phyloP scores from a whole-genome alignment of 1,284 basidiomycete genomes.

The Wallemia hederae region DNA sequence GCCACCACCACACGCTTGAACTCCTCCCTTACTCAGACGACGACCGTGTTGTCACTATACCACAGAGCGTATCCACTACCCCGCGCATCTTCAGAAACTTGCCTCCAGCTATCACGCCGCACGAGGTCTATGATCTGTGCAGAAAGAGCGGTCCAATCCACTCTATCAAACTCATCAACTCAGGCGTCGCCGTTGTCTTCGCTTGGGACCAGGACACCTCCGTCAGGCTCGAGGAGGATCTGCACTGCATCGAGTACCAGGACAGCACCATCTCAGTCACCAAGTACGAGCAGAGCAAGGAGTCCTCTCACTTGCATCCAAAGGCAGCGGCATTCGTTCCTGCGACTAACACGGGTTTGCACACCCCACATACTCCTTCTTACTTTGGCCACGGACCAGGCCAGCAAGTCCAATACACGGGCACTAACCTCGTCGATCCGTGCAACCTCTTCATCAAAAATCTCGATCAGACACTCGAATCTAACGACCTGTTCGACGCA shows the following conservation, averaged over 20 bases:
- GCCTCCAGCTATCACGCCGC: neutral
- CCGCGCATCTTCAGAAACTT: neutral
- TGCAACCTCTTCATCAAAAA: conserved; percentile 64
- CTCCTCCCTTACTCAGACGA: neutral
- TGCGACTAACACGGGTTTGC: neutral
- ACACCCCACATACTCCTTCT: neutral
- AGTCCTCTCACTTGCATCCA: neutral
- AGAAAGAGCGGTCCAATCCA: neutral
- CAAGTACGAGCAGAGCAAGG: neutral
- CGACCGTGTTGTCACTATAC: neutral
- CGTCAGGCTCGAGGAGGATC: neutral
- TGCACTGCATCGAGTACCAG: neutral
- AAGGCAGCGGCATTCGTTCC: neutral
- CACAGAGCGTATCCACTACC: neutral
- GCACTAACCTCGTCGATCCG: conserved; percentile 37
- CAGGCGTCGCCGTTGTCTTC: neutral
- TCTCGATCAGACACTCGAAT: conserved; percentile 52
- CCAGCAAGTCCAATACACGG: conserved; percentile 3
- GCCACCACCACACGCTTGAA: neutral
- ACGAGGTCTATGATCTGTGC: neutral
- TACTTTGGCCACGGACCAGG: neutral
- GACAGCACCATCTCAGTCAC: neutral
- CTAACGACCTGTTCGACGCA: conserved; percentile 34
- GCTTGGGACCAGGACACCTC: neutral
- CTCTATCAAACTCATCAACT: neutral